Evolutionary conservation across 305 asterid species (phyloP), one percentile per base, ranked within the genome.

Genomic region (Rubia tinctorum): DNA sequence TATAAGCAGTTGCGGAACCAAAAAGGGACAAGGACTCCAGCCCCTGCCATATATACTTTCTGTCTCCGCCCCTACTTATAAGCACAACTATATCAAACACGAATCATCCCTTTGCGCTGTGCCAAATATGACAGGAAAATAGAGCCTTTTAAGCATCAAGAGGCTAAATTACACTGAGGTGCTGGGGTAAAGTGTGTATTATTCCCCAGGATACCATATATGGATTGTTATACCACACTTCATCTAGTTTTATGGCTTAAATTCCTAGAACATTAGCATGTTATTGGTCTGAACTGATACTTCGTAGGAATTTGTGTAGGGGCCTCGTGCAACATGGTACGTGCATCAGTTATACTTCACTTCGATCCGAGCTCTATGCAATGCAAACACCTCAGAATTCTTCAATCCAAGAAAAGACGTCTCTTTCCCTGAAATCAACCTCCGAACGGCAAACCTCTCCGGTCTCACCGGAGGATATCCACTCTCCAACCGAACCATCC

Each of bases 251-350:
- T 23, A 61, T 0, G 39, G 37, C 18, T 61, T 15, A 53, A 53
- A 53, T 61, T 61, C 66, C 5, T 61, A 5, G 37, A 25, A 20
- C 0, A 23, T 22, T 44, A 44, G 15, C 17, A 18, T 17, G 18
- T 17, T 51, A 6, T 4, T 51, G 15, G 3, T 22, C n/a, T 53
- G 2, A 22, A 43, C 6, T 67, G 11, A 67, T 22, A n/a, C 2
- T 56, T 22, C 15, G 56, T 47, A 14, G 22, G 15, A 64, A 45
- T 34, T 42, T 65, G 23, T 37, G 51, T 74, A 85, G 93, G 96
- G 96, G 12, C 96, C 96, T 15, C 80, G 92, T 9, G 85, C 96
- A 0, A 82, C 92, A 15, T 88, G 93, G 93, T 88, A 81, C 37
- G 88, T 80, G 25, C 89, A 76, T 64, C 82, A 82, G 71, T 71